phyloP scores from a whole-genome alignment of 805 yeast species.

The Candida hungchunana region DNA sequence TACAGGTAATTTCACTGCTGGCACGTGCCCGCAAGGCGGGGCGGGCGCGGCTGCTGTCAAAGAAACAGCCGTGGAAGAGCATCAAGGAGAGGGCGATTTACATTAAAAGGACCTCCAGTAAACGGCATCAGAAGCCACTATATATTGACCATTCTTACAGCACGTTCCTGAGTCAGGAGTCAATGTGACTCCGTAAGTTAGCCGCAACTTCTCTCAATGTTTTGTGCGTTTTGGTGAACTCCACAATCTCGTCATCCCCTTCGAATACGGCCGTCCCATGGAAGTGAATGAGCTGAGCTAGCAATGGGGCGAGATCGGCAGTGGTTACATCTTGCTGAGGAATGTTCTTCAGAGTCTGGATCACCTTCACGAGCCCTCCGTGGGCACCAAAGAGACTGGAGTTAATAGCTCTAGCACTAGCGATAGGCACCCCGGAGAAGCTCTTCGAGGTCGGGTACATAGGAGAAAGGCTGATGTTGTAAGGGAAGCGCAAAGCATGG shows the following conservation, averaged over 20 bases:
- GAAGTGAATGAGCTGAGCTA: conserved; percentile 4
- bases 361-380: conserved; percentile 4
- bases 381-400: conserved; percentile 7
- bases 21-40: too few relatives aligned
- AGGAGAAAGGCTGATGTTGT: conserved; percentile 4
- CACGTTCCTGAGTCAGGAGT: too few relatives aligned
- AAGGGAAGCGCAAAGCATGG: background rate
- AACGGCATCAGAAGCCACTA: too few relatives aligned
- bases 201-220: conserved; percentile 5
- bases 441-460: conserved; percentile 4
- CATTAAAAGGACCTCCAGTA: too few relatives aligned
- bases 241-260: conserved; percentile 5
- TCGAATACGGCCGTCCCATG: conserved; percentile 1
- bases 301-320: conserved; percentile 1
- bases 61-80: too few relatives aligned
- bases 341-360: conserved; percentile 5
- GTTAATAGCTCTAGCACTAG: conserved; percentile 5
- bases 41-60: too few relatives aligned
- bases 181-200: too few relatives aligned
- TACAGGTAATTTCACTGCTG: too few relatives aligned
- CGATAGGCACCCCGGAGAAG: background rate
- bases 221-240: conserved; percentile 3
- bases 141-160: too few relatives aligned
- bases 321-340: background rate
- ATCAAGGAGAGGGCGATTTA: too few relatives aligned